Base-by-base conservation (phyloP, 1,284 basidiomycete species). In the Mycena citricolor region DNA sequence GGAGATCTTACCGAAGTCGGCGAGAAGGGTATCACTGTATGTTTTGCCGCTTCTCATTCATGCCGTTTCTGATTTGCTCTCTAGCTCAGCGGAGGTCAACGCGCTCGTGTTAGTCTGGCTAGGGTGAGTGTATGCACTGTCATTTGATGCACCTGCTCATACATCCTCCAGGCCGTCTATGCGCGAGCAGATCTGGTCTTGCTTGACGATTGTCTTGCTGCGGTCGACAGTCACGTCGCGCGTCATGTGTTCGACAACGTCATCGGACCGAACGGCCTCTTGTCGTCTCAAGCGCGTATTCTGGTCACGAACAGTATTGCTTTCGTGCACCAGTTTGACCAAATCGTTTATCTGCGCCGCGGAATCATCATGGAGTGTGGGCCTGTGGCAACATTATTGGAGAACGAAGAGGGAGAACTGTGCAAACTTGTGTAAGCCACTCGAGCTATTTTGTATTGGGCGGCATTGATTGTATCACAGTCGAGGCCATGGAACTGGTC, bases 301-400 rank as follows among this genome's bases (percentile, higher is more conserved):
- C 69, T 97, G 3, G 90, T 94, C 47, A 95, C 93, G 16, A 94
- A 97, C 65, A 86, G 86, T 34, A 84, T 97, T 30, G 79, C 91
- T 13, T 94, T 89, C 61, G 73, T 94, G 37, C 78, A 80, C 36
- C 74, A 92, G 47, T 87, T 90, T 37, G 88, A 97, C 61, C 76
- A 87, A 49, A 73, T 97, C 22, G 66, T 81, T 43, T 92, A 87
- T 65, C 69, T 98, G 24, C 85, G 90, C 17, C 77, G 83, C 14
- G 94, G 94, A 10, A 83, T 91, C 57, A 83, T 97, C 44, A 65
- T 94, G 19, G 94, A 97, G 67, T 72, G 70, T 29, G 90, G 89
- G 4, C 71, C 82, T 0, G 94, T 86, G 59, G 63, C 69, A 7
- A 69, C 75, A 8, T 75, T 92, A 8, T 75, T 88, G 64, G 69